phyloP scores from a whole-genome alignment of 257 asterid species.

The Solanum sitiens region DNA sequence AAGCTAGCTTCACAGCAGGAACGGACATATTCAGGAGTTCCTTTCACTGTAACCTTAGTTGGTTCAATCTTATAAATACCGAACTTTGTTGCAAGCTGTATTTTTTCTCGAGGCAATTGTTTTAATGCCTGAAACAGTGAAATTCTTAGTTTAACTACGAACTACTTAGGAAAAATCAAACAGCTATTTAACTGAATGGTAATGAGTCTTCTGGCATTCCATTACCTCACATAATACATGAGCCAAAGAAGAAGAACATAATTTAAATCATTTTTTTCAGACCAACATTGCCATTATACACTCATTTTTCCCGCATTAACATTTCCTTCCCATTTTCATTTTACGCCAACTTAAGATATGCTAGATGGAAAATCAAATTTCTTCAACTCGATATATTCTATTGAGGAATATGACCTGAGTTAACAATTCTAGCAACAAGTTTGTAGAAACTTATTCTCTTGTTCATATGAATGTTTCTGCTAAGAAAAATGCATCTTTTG shows the following conservation, averaged over 20 bases:
- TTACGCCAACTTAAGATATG: not conserved
- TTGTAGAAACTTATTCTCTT: not conserved
- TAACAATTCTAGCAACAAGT: not conserved
- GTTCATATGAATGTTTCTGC: not conserved
- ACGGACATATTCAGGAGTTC: conserved; percentile 50
- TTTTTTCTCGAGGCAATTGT: conserved; percentile 46
- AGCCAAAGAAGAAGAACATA: not conserved
- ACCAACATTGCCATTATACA: not conserved
- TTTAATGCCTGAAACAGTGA: conserved; percentile 38
- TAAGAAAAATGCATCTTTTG: not conserved
- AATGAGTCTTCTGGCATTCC: not conserved
- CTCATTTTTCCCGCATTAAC: not conserved
- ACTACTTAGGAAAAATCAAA: not conserved
- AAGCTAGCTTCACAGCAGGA: conserved; percentile 61
- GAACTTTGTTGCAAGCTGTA: conserved; percentile 57
- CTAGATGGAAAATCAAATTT: not conserved
- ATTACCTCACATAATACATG: not conserved
- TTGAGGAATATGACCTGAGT: not conserved
- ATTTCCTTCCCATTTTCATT: not conserved
- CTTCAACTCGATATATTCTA: not conserved
- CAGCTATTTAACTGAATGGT: not conserved
- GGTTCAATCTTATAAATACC: conserved; percentile 25
- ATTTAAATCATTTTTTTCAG: not conserved
- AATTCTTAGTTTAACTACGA: not conserved
- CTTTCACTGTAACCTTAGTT: conserved; percentile 27